Evolutionary conservation across 2,329 filamentous ascomycete species (phyloP), one percentile per base, ranked within the genome.

Genomic region (Hortaea sp.): DNA sequence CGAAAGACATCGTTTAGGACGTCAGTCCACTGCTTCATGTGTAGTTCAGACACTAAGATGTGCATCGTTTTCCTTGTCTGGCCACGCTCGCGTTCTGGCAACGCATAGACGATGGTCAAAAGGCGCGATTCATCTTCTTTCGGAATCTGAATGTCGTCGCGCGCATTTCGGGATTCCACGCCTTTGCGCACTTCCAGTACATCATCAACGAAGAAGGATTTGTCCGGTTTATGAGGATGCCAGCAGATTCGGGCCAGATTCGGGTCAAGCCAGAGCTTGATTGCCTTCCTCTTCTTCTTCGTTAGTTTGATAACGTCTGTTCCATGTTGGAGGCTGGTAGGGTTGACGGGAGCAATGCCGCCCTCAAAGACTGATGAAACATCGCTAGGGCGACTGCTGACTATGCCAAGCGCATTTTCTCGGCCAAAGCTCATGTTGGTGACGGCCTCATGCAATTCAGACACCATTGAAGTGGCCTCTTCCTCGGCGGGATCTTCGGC

Each of bases 141-240:
- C 0, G 82, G 69, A 20, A 92, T 71, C 35, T 81, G 79, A 60
- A 85, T 86, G 64, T 95, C 89, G 57, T 90, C 81, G 38, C 87
- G 84, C 63, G 95, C 94, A 62, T 94, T 90, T 47, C 85, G 81
- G 12, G 90, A 87, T 62, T 97, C 87, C 9, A 78, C 77, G 12
- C 87, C 88, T 31, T 82, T 80, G 51, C 89, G 82, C 41, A 97
- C 88, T 60, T 95, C 88, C 59, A 86, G 84, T 58, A 98, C 90
- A 63, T 97, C 88, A 59, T 98, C 92, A 52, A 98, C 86, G 64
- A 94, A 94, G 53, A 98, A 84, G 44, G 80, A 81, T 64, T 95
- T 97, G 27, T 81, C 78, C 1, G 85, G 82, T 32, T 86, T 81
- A 6, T 76, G 79, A 41, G 81, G 77, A 64, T 94, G 85, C 90